A percentile compares a stretch with the other conserved stretches of the same genome.
Evolutionary conservation across 2,329 filamentous ascomycete species (phyloP).

Genomic region (Penicillium sp.): DNA sequence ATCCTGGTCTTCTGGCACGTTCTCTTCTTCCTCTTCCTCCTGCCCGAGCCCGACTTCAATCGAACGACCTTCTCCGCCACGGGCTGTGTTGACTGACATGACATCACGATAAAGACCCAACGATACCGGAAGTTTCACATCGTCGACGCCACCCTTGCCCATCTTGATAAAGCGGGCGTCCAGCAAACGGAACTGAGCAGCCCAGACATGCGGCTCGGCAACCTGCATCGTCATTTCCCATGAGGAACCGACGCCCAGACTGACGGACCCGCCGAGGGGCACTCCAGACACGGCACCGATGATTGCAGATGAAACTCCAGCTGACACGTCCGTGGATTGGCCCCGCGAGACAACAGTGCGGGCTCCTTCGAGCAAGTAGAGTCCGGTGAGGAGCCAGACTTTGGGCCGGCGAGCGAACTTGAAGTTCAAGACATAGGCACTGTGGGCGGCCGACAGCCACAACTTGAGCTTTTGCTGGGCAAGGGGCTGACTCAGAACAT

Average conservation of each 20-base stretch:
- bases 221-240: conserved; percentile 27
- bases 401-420: conserved; percentile 28
- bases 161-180: conserved; percentile 22
- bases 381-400: conserved; percentile 25
- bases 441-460: conserved; percentile 27
- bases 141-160: conserved; percentile 8
- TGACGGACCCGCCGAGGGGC: conserved; percentile 25
- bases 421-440: conserved; percentile 22
- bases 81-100: conserved; percentile 19
- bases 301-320: conserved; percentile 19
- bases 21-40: neutral
- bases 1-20: conserved; percentile 17
- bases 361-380: conserved; percentile 23
- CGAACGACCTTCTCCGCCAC: conserved; percentile 5
- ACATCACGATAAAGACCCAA: conserved; percentile 27
- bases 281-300: conserved; percentile 24
- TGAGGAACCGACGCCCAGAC: conserved; percentile 17
- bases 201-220: conserved; percentile 28
- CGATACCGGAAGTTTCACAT: conserved; percentile 12
- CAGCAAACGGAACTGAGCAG: conserved; percentile 26
- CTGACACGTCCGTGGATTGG: conserved; percentile 14
- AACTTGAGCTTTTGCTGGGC: conserved; percentile 23
- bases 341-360: conserved; percentile 18
- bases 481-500: conserved; percentile 14
- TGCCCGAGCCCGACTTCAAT: conserved; percentile 8